phyloP scores from a whole-genome alignment of 345 rosid genomes.

The Brassica cretica region DNA sequence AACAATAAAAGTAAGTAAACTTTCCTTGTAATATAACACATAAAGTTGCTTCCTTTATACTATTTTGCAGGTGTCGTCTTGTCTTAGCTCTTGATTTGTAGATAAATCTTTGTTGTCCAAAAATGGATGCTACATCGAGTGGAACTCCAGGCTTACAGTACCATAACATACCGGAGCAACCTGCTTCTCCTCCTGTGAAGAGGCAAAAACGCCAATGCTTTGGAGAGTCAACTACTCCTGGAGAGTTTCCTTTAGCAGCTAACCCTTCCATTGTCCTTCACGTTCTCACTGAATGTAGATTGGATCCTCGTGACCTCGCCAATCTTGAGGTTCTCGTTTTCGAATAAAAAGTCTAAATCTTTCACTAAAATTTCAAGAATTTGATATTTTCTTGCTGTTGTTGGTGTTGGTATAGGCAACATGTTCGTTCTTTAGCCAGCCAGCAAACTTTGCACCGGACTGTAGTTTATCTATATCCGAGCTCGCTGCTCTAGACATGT shows the following conservation, averaged over 20 bases:
- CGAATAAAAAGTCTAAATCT: not conserved
- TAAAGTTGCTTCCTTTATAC: not conserved
- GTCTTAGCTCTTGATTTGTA: conserved; percentile 58
- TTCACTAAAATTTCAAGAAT: conserved; percentile 30
- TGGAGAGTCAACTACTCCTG: conserved; percentile 73
- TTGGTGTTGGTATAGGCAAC: conserved; percentile 65
- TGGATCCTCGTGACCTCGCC: conserved; percentile 93
- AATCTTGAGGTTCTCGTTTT: conserved; percentile 70
- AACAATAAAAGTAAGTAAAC: not conserved
- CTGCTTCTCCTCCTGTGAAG: conserved; percentile 45
- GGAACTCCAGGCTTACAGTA: conserved; percentile 65
- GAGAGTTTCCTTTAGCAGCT: conserved; percentile 97
- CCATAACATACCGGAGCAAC: conserved; percentile 74
- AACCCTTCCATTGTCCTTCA: conserved; percentile 91
- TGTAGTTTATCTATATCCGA: conserved; percentile 70
- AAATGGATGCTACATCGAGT: conserved; percentile 85
- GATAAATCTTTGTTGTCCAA: not conserved
- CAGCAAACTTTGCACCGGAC: conserved; percentile 89
- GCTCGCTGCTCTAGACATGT: conserved; percentile 97
- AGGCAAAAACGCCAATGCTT: conserved; percentile 75
- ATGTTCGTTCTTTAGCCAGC: conserved; percentile 94
- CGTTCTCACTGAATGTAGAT: conserved; percentile 79
- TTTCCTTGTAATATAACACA: not conserved
- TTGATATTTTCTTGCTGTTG: not conserved
- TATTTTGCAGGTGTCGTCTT: conserved; percentile 16